Evolutionary conservation across 2,329 filamentous ascomycete genomes (phyloP), one percentile per base, ranked within the genome.

Genomic region (Fusarium piperis): DNA sequence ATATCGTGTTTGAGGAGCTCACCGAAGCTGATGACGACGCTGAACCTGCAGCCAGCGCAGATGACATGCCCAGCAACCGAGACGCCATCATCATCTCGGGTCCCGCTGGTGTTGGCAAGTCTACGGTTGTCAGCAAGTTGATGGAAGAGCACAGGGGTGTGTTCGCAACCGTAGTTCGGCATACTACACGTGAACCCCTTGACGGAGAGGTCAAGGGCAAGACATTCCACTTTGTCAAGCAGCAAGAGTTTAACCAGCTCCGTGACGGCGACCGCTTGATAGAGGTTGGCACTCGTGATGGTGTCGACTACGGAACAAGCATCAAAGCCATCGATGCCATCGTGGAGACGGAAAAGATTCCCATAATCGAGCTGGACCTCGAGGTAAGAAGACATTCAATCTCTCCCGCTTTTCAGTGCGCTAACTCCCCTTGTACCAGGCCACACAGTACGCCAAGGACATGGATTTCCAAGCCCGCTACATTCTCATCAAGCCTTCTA

Each of bases 81-180:
- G 83, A 83, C 4, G 82, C 88, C 7, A 88, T 95, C 68, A 87
- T 95, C 68, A 84, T 96, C 68, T 90, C 90, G 10, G 92, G 92
- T 3, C 88, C 90, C 6, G 85, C 83, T 7, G 88, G 88, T 60
- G 84, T 86, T 10, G 90, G 90, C 48, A 93, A 92, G 78, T 88
- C 89, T 16, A 88, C 88, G 2, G 82, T 95, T 46, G 82, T 91
- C 59, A 87, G 86, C 64, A 86, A 87, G 70, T 86, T 96, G 16
- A 82, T 92, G 71, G 87, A 89, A 30, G 86, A 88, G 62, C 89
- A 90, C 78, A 89, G 88, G 8, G 87, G 89, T 58, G 89, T 89
- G 20, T 94, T 95, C 75, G 90, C 87, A 20, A 82, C 81, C 53
- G 87, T 89, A 11, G 79, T 86, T 15, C 83, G 83, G 13, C 87